Base-by-base conservation (phyloP, 2,329 filamentous ascomycete species). In the Aureobasidium sp. region DNA sequence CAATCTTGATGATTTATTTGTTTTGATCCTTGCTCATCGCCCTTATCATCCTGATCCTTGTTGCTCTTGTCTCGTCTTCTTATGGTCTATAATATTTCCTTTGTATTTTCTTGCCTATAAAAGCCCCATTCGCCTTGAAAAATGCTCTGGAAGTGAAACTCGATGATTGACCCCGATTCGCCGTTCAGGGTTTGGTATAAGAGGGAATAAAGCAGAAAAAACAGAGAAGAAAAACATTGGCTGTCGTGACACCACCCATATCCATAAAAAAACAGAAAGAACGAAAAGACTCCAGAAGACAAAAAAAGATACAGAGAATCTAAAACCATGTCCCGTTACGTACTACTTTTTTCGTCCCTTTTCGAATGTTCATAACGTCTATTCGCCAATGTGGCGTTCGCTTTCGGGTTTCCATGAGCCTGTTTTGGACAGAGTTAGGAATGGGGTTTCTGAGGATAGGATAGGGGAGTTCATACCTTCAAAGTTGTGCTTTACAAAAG, bases 401-500 rank as follows among this genome's bases (percentile, higher is more conserved):
- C 75, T 82, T 70, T 89, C 87, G 27, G 88, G 87, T 73, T 91
- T 91, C 87, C 87, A 91, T 3, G 86, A 87, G 53, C 87, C 87
- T 90, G 69, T 39, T 42, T 42, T 15, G 17, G 17, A n/a, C 15
- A 2, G 42, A 56, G 20, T 15, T 31, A 52, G 63, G 9, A 39
- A 11, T n/a, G n/a, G n/a, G n/a, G n/a, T n/a, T n/a, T n/a, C n/a
- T n/a, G n/a, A n/a, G n/a, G n/a, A n/a, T n/a, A n/a, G n/a, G n/a
- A n/a, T n/a, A n/a, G n/a, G n/a, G n/a, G n/a, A n/a, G n/a, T n/a
- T n/a, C n/a, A 67, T 78, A 95, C 93, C 94, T 80, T 96, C 90
- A 74, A 99, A 99, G 61, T 91, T 87, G 77, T 99, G 94, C 77
- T 94, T 92, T 64, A 99, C 94, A 79, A 96, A 97, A 1, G 94